Base-by-base conservation (phyloP, 1,284 basidiomycete species). In the Vanrija pseudolonga region DNA sequence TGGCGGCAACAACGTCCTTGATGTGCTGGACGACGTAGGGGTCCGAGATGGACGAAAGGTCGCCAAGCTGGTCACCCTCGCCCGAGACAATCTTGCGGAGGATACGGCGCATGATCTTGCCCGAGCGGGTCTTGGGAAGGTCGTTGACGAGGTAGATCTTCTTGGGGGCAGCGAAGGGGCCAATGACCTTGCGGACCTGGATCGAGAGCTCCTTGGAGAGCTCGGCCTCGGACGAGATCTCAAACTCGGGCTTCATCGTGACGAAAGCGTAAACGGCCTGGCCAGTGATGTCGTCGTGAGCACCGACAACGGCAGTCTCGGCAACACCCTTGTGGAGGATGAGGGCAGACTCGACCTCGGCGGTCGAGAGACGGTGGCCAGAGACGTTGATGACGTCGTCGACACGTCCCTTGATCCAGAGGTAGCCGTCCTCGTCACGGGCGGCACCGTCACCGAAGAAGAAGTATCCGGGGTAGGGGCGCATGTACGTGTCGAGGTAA, bases 341-440 rank as follows among this genome's bases (percentile, higher is more conserved):
- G 49, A 98, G 82, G 3, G 94, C 94, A 6, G 89, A 91, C 80
- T 98, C 95, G 64, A 98, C 95, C 79, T 98, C 95, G 55, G 95
- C 94, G 0, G 95, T 98, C 40, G 90, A 95, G 52, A 98, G 81
- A 72, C 96, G 88, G 77, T 98, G 95, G 3, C 95, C 96, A 38
- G 95, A 96, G 32, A 95, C 90, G 77, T 76, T 76, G 72, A 76
- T 76, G 40, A 76, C 74, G 53, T 76, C 72, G 76, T 98, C 95
- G 42, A 98, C 86, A 67, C 95, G 87, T 50, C 95, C 95, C 78
- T 93, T 94, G 79, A 98, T 98, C 92, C 92, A 96, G 72, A 92
- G 89, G 79, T 98, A 98, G 6, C 95, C 95, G 68, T 98, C 87
- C 68, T 89, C 85, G 74, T 98, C 96, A 45, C 94, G 84, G 22